Conservation (phyloP, 2,329 filamentous ascomycete genomes). For the Aspergillus niger region DNA sequence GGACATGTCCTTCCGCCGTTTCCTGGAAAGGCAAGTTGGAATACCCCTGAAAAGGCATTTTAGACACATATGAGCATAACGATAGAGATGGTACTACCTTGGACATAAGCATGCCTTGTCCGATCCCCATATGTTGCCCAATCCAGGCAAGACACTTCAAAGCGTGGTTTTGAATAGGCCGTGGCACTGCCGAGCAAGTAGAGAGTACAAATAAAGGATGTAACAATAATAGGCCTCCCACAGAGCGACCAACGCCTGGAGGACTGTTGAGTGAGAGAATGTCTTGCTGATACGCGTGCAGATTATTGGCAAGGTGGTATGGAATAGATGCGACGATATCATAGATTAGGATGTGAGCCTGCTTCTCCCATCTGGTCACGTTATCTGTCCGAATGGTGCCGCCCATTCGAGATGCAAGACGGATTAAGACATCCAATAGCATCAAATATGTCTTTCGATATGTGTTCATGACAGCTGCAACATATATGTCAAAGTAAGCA, state of each 20-base stretch:
- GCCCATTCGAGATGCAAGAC: background rate
- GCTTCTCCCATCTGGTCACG: background rate
- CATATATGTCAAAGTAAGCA: constrained; percentile 2
- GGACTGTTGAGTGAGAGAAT: background rate
- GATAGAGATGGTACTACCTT: background rate
- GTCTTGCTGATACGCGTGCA: background rate
- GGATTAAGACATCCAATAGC: background rate
- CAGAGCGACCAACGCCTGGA: background rate
- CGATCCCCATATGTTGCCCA: constrained; percentile 1
- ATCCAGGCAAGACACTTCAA: constrained; percentile 2
- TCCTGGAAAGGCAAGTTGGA: background rate
- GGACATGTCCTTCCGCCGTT: background rate
- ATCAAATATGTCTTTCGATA: background rate
- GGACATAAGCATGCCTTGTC: background rate
- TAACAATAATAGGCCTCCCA: background rate
- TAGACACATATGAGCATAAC: background rate
- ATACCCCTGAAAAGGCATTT: background rate
- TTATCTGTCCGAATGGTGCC: no score
- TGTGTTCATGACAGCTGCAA: background rate
- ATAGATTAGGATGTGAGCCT: background rate
- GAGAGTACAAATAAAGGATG: background rate
- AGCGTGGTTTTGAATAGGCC: background rate
- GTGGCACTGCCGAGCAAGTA: background rate
- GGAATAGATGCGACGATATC: background rate
- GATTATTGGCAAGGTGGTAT: background rate